Percentiles rank a stretch among this genome's conserved stretches.
phyloP scores from a whole-genome alignment of 1,139 yeast genomes.

The Hanseniaspora uvarum region DNA sequence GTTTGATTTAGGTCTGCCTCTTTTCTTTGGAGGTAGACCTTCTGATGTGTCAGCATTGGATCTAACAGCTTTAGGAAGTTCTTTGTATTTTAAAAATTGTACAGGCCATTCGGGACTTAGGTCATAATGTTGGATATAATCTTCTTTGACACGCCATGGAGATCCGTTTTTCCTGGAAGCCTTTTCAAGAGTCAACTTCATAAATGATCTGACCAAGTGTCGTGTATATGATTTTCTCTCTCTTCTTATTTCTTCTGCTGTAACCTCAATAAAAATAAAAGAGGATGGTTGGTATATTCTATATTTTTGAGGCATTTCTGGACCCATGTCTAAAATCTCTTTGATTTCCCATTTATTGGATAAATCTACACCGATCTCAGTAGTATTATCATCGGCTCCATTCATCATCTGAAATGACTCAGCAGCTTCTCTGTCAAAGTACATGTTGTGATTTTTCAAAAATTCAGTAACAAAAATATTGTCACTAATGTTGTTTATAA shows the following conservation, averaged over 20 bases:
- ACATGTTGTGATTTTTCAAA: constrained; percentile 13
- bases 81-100: constrained; percentile 28
- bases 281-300: constrained; percentile 48
- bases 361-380: constrained; percentile 21
- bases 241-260: constrained; percentile 61
- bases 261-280: constrained; percentile 59
- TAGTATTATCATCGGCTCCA: constrained; percentile 22
- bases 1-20: constrained; percentile 10
- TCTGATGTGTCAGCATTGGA: neutral
- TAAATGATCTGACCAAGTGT: constrained; percentile 77
- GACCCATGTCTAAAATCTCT: constrained; percentile 48
- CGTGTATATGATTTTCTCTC: constrained; percentile 85
- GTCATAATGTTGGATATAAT: constrained; percentile 40
- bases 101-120: constrained; percentile 31
- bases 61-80: neutral
- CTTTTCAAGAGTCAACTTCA: constrained; percentile 72
- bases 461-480: constrained; percentile 6
- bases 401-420: constrained; percentile 1
- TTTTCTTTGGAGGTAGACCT: neutral
- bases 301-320: constrained; percentile 30
- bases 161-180: constrained; percentile 75
- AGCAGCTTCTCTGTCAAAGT: constrained; percentile 17
- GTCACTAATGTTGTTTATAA: constrained; percentile 3
- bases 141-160: constrained; percentile 89
- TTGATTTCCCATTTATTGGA: constrained; percentile 42